Percentiles rank a stretch among this genome's conserved stretches.
Evolutionary conservation across 257 asterid species (phyloP).

Genomic region (Cinchona pubescens): DNA sequence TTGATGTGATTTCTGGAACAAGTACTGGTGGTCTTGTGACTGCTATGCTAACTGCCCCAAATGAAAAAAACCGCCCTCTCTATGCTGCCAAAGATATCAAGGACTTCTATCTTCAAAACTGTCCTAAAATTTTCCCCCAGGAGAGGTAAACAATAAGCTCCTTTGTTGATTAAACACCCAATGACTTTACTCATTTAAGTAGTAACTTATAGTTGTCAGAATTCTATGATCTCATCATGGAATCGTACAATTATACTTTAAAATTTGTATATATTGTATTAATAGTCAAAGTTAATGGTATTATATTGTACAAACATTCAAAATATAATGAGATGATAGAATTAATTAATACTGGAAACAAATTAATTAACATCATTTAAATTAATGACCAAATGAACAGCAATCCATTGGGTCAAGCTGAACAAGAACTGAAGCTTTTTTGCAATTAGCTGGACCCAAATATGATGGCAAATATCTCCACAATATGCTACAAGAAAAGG

Average conservation of each 20-base stretch:
- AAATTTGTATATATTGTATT: too few relatives aligned
- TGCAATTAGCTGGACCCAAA: slow-evolving; percentile 55
- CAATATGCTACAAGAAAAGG: slow-evolving; percentile 29
- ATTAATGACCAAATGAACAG: background rate
- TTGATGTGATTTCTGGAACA: slow-evolving; percentile 27
- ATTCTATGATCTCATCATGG: too few relatives aligned
- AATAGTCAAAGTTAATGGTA: too few relatives aligned
- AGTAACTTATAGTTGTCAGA: too few relatives aligned
- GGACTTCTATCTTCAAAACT: slow-evolving; percentile 52
- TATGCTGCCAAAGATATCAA: slow-evolving; percentile 46
- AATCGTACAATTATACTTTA: too few relatives aligned
- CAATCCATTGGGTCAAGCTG: slow-evolving; percentile 18
- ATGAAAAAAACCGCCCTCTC: slow-evolving; percentile 15
- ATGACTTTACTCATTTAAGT: background rate
- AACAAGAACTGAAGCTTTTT: slow-evolving; percentile 23
- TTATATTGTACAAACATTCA: too few relatives aligned
- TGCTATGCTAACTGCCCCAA: slow-evolving; percentile 22
- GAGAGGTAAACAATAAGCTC: slow-evolving; percentile 27
- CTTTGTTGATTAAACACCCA: background rate
- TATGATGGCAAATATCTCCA: slow-evolving; percentile 56
- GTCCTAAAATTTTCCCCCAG: slow-evolving; percentile 63
- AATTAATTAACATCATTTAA: background rate
- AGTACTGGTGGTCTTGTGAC: slow-evolving; percentile 28
- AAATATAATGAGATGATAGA: too few relatives aligned
- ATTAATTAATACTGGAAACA: too few relatives aligned